Evolutionary conservation across 352 stramenopile genomes (phyloP).

Genomic region (Phytopythium mirpurense): DNA sequence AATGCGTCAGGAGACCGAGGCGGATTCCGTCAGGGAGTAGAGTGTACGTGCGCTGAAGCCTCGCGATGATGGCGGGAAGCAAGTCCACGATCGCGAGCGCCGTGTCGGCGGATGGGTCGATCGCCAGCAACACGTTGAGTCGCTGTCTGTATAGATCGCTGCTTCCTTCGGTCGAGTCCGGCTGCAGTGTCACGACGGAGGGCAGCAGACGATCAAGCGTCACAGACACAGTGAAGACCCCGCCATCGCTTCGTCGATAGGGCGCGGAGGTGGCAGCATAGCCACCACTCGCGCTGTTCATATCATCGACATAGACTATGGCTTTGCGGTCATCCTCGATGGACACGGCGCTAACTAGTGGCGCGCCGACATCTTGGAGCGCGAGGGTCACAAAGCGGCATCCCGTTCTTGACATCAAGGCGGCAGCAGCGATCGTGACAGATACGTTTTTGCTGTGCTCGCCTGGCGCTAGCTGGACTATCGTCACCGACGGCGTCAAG

Average conservation of each 20-base stretch:
- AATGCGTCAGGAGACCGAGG: constrained; percentile 21
- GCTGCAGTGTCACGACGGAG: constrained; percentile 27
- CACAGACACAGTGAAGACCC: constrained; percentile 11
- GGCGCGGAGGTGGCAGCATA: constrained; percentile 5
- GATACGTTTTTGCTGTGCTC: constrained; percentile 17
- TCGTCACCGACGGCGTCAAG: constrained; percentile 5
- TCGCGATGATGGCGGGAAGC: constrained; percentile 30
- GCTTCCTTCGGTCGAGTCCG: constrained; percentile 6
- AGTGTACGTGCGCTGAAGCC: constrained; percentile 30
- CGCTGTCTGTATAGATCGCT: constrained; percentile 21
- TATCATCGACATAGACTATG: constrained; percentile 46
- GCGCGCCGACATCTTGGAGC: constrained; percentile 19
- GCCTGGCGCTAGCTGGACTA: constrained; percentile 18
- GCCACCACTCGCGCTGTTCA: constrained; percentile 26
- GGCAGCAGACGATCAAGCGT: constrained; percentile 28
- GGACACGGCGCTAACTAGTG: constrained; percentile 16
- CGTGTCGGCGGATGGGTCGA: constrained; percentile 24
- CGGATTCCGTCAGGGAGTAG: constrained; percentile 16
- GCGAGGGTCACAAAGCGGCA: constrained; percentile 34
- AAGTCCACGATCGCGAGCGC: constrained; percentile 17
- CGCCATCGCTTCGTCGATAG: constrained; percentile 22
- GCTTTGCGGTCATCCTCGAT: constrained; percentile 24
- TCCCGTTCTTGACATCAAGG: constrained; percentile 20
- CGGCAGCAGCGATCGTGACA: constrained; percentile 15
- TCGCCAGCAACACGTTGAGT: constrained; percentile 42